These are phyloP conservation scores for Starmerella davenportii DNA, from an alignment of 805 yeast species.

Conservation along the genomic window DNA sequence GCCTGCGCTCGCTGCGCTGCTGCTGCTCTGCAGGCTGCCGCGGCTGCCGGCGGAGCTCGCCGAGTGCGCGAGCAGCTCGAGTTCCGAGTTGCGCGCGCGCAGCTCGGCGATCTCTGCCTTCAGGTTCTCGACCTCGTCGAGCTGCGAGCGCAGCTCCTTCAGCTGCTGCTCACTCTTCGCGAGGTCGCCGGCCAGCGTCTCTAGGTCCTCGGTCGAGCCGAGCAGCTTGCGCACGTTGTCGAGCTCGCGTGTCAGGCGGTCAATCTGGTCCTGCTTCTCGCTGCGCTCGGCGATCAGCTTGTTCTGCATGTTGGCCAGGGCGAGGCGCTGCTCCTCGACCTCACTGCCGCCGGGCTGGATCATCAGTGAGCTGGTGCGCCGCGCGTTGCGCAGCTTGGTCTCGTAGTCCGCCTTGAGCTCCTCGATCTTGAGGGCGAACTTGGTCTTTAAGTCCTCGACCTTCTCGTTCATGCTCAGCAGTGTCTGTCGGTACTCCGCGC, in stretches of 20 bases:
- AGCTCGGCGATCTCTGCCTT: constrained; percentile 16
- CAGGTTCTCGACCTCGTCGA: constrained; percentile 19
- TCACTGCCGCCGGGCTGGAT: constrained; percentile 8
- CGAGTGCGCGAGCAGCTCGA: constrained; percentile 3
- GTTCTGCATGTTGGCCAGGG: constrained; percentile 24
- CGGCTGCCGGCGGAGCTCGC: background rate
- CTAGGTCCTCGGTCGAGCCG: constrained; percentile 11
- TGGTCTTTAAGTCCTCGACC: constrained; percentile 14
- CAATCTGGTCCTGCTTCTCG: constrained; percentile 12
- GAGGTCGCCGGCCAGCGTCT: constrained; percentile 13
- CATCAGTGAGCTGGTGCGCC: constrained; percentile 10
- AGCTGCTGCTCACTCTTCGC: constrained; percentile 15
- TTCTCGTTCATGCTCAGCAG: constrained; percentile 15
- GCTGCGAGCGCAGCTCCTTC: constrained; percentile 13
- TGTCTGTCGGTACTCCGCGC: constrained; percentile 20
- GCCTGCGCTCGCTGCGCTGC: background rate
- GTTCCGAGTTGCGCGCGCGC: constrained; percentile 8
- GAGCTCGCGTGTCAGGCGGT: constrained; percentile 11
- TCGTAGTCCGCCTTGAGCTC: constrained; percentile 14
- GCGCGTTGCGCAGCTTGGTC: constrained; percentile 13
- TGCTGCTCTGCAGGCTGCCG: background rate
- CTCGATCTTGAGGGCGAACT: constrained; percentile 15
- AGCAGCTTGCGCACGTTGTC: constrained; percentile 11
- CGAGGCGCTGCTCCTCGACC: constrained; percentile 20
- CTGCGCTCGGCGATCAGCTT: constrained; percentile 19